Conservation (phyloP, 805 yeast genomes). For the Metschnikowia hibisci region DNA sequence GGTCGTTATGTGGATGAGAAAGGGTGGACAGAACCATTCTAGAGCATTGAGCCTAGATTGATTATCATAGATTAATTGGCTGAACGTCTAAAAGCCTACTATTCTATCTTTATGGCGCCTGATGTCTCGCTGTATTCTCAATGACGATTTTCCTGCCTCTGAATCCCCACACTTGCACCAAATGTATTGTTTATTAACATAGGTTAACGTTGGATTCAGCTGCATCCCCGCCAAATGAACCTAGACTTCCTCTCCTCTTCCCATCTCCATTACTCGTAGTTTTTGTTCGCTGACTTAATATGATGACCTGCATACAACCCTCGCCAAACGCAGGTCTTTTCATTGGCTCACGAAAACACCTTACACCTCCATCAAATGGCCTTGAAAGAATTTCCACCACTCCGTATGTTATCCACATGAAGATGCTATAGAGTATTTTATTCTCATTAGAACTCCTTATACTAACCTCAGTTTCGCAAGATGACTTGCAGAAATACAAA, state of each 20-base stretch:
- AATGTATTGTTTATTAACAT: too few relatives aligned
- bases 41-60: too few relatives aligned
- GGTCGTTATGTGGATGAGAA: too few relatives aligned
- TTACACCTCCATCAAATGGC: constrained; percentile 12
- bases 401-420: constrained; percentile 15
- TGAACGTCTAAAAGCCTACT: too few relatives aligned
- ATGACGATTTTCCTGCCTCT: too few relatives aligned
- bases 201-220: background rate
- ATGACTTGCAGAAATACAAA: constrained; percentile 75
- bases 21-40: too few relatives aligned
- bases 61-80: too few relatives aligned
- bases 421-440: background rate
- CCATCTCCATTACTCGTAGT: background rate
- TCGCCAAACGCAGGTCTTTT: constrained; percentile 16
- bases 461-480: constrained; percentile 59
- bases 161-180: too few relatives aligned
- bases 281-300: background rate
- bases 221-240: too few relatives aligned
- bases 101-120: too few relatives aligned
- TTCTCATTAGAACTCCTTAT: background rate
- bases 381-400: constrained; percentile 20
- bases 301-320: constrained; percentile 1
- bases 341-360: constrained; percentile 17
- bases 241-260: background rate
- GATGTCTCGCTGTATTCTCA: too few relatives aligned